Base-by-base conservation (phyloP, 2,329 filamentous ascomycete species). In the Alternaria novae-zelandiae region DNA sequence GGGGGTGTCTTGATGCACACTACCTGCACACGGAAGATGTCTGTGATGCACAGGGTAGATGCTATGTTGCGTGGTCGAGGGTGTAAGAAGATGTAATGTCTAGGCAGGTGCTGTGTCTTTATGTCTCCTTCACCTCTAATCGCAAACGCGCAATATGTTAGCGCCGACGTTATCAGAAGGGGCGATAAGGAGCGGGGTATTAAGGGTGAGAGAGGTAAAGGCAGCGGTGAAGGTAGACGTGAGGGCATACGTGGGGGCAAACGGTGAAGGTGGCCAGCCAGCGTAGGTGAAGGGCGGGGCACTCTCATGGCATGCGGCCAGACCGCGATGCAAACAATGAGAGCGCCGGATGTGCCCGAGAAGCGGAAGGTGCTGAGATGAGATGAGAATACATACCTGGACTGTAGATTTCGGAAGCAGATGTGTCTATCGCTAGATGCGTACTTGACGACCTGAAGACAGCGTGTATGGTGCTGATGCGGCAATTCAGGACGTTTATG, bases 21-120 rank as follows among this genome's bases (percentile, higher is more conserved):
- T 25, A 13, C 68, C 57, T 70, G 61, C 54, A 73, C 65, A 59
- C 30, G 30, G 20, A 47, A 64, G 30, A 46, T 64, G 21, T 63
- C 54, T 59, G 45, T 50, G 23, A 41, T 51, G 41, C 58, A 70
- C 67, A 55, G 56, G 57, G 44, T 51, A 60, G 9, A 57, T 57
- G 54, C 61, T 59, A 17, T 21, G 21, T 45, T 25, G 13, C 66
- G 59, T 73, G 57, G 45, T 41, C 54, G 46, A 54, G 26, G 50
- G 49, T 69, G 67, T 51, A 46, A 23, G 28, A 53, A 59, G 51
- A 59, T 64, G 47, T 41, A 54, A 43, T 15, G 54, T 60, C 60
- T 60, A 59, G 53, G 54, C 28, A 53, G 46, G 36, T 12, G n/a
- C 41, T 62, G 61, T 71, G 65, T 64, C 32, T 58, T 46, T 30